Evolutionary conservation across 116 monocot species (phyloP).

Genomic region (Cymodocea nodosa): DNA sequence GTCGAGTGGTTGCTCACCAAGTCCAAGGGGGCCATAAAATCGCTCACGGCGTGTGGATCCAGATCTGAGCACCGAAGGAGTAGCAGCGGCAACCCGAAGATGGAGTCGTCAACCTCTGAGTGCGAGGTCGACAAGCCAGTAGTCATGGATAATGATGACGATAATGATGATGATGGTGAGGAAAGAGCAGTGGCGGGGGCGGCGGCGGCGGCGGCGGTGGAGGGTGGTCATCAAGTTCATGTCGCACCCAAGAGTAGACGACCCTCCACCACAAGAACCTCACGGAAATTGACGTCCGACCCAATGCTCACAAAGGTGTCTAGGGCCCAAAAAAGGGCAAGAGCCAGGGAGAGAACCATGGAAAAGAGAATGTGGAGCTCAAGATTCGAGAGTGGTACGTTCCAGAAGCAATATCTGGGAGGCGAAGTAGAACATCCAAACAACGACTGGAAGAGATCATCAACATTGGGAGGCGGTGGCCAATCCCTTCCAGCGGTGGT

Average conservation of each 20-base stretch:
- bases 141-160: not conserved
- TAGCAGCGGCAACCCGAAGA: slow-evolving; percentile 10
- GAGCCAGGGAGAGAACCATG: slow-evolving; percentile 53
- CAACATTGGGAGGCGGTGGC: not conserved
- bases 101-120: slow-evolving; percentile 33
- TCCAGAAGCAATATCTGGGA: not conserved
- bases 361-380: slow-evolving; percentile 21
- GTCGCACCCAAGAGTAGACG: slow-evolving; percentile 2
- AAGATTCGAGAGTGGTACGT: not conserved
- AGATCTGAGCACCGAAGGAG: not conserved
- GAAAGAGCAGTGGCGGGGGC: not conserved
- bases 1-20: slow-evolving; percentile 71
- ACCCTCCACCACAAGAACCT: not conserved
- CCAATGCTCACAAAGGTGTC: slow-evolving; percentile 20
- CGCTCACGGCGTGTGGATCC: slow-evolving; percentile 7
- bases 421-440: not conserved
- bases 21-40: slow-evolving; percentile 44
- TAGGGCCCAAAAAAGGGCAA: slow-evolving; percentile 32
- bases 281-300: slow-evolving; percentile 1
- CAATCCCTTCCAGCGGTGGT: not conserved
- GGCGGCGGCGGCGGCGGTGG: not conserved
- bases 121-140: slow-evolving; percentile 12
- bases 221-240: not conserved
- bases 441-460: not conserved
- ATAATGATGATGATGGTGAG: not conserved